Evolutionary conservation across 352 stramenopile genomes (phyloP).

Genomic region (Phytophthora boehmeriae): DNA sequence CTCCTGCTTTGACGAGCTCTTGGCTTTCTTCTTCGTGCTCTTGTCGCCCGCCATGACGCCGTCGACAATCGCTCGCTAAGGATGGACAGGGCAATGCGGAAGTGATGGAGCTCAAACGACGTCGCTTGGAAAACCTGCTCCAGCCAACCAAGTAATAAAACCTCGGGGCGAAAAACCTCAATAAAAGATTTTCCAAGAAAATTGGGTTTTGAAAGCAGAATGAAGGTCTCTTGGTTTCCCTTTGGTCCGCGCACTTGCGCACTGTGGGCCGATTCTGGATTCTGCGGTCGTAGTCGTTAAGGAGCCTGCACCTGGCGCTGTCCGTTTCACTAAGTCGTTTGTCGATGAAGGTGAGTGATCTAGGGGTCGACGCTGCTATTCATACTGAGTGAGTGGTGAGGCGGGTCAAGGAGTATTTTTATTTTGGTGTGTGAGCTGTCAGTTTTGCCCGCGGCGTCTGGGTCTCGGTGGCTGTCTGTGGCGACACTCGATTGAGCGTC

Average conservation of each 20-base stretch:
- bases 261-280: no score
- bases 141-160: conserved; percentile 37
- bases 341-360: neutral
- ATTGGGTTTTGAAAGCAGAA: conserved; percentile 2
- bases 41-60: conserved; percentile 51
- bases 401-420: conserved; percentile 23
- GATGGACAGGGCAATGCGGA: conserved; percentile 23
- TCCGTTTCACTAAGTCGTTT: no score
- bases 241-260: neutral
- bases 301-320: no score
- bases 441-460: conserved; percentile 11
- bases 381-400: conserved; percentile 1
- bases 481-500: no score
- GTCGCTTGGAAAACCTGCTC: conserved; percentile 24
- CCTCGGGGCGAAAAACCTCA: conserved; percentile 29
- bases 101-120: conserved; percentile 37
- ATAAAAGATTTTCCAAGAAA: no score
- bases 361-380: neutral
- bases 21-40: conserved; percentile 55
- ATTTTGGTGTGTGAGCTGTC: conserved; percentile 2
- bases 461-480: neutral
- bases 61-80: conserved; percentile 5
- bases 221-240: conserved; percentile 34
- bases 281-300: no score
- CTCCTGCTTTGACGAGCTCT: conserved; percentile 18